Evolutionary conservation across 2,329 filamentous ascomycete genomes (phyloP).

Genomic region (Hymenoscyphus albidus): DNA sequence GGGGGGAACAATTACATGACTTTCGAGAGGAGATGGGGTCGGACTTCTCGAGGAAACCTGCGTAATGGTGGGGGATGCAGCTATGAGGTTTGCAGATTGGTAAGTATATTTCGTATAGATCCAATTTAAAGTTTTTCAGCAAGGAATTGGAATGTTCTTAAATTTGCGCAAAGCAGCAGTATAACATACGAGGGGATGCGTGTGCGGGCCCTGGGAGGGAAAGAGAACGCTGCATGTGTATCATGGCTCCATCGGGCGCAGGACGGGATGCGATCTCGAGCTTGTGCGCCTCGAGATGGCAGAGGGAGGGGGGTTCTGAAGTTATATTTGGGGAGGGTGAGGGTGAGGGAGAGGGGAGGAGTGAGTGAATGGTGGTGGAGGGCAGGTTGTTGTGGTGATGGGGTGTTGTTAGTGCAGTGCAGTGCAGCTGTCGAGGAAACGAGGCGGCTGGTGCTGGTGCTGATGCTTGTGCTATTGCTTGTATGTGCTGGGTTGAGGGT

Average conservation of each 20-base stretch:
- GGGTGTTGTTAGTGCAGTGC: conserved; percentile 2
- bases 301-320: conserved; percentile 5
- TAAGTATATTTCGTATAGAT: conserved; percentile 8
- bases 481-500: not conserved
- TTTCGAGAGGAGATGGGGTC: conserved; percentile 51
- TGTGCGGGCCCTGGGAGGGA: conserved; percentile 36
- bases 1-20: conserved; percentile 43
- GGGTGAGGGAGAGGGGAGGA: not conserved
- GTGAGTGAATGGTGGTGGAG: not conserved
- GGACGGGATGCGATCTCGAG: conserved; percentile 27
- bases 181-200: conserved; percentile 36
- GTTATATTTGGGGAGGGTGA: not conserved
- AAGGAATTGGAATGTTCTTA: not conserved
- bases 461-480: not conserved
- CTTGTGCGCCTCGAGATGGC: conserved; percentile 29
- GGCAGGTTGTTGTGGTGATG: not conserved
- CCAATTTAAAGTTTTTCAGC: not conserved
- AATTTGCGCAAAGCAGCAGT: conserved; percentile 3
- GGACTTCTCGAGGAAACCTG: conserved; percentile 51
- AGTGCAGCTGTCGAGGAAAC: not conserved
- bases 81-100: conserved; percentile 34
- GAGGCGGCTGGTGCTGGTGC: not conserved
- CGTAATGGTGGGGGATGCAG: conserved; percentile 49
- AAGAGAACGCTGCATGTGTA: conserved; percentile 36
- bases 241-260: conserved; percentile 35